Evolutionary conservation across 2,329 filamentous ascomycete species (phyloP), one percentile per base, ranked within the genome.

Genomic region (Arthrobotrys conoides): DNA sequence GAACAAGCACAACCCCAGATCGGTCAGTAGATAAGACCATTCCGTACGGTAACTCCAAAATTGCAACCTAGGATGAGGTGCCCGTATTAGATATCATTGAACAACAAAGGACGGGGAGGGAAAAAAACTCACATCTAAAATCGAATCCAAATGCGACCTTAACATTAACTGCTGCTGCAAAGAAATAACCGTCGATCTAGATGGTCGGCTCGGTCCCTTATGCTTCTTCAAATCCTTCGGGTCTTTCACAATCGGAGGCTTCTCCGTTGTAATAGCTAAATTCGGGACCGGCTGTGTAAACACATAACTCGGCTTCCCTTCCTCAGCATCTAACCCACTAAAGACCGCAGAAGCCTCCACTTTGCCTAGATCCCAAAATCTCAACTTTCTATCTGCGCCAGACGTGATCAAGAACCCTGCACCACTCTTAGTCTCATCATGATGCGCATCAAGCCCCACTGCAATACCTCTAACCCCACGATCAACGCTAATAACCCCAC

Each of bases 1-100:
- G 97, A 67, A 97, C 91, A 87, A 96, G 97, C 55, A 98, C 90
- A 83, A 95, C 91, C 0, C 96, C 96, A 46, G 91, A 92, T 82
- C 95, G 88, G 86, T 99, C 96, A 68, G 92, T 94, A 81, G 92
- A 96, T 63, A 98, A 88, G 38, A 94, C 92, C 93, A 98, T 97
- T 3, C 92, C 92, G 84, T 97, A 97, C 24, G 96, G 96, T 80
- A 89, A 88, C 86, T 97, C 93, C 81, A 99, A 84, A 83, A 98
- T 86, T n/a, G 92, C 92, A 81, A 82, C 81, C 81, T 82, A 68
- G 55, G 38, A 64, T 63, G 64, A 53, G 33, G 24, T 16, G 1
- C 41, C 44, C 44, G 27, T 1, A 30, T 79, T 68, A 70, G 44
- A 49, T 61, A 27, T 44, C 53, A 64, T 18, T 12, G 1, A 10